phyloP scores from a whole-genome alignment of 2,329 filamentous ascomycete genomes.

The Setomelanomma holmii region DNA sequence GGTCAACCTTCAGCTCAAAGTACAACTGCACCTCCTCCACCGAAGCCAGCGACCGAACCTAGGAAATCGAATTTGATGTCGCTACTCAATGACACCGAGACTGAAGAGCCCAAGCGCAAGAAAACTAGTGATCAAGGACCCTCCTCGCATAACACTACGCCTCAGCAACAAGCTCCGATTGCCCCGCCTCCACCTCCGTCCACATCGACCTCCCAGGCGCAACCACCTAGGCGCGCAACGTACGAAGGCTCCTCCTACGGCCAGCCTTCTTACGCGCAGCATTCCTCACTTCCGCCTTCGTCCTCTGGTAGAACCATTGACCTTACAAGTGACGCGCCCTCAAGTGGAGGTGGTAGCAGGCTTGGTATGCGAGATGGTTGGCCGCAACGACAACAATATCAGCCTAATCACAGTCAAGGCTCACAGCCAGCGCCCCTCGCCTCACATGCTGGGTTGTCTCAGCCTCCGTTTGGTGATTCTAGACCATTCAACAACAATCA shows the following conservation, averaged over 20 bases:
- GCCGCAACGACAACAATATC: conserved; percentile 37
- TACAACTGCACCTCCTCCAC: conserved; percentile 21
- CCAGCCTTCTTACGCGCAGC: conserved; percentile 37
- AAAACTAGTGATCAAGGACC: conserved; percentile 42
- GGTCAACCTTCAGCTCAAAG: conserved; percentile 26
- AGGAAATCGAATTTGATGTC: conserved; percentile 49
- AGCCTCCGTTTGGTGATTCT: conserved; percentile 30
- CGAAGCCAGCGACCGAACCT: conserved; percentile 41
- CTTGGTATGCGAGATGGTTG: conserved; percentile 36
- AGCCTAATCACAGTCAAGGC: conserved; percentile 34
- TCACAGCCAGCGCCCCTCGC: conserved; percentile 32
- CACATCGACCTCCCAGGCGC: conserved; percentile 25
- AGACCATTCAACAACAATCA: conserved; percentile 31
- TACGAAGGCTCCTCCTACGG: conserved; percentile 39
- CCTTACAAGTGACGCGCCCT: conserved; percentile 37
- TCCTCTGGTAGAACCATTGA: conserved; percentile 38
- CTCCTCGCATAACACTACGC: conserved; percentile 44
- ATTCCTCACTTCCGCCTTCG: conserved; percentile 28
- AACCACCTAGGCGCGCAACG: conserved; percentile 32
- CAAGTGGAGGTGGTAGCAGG: conserved; percentile 16
- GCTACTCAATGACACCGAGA: conserved; percentile 48
- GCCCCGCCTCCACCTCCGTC: conserved; percentile 42
- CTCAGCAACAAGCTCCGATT: conserved; percentile 42
- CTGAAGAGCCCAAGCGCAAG: conserved; percentile 44
- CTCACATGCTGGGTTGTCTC: conserved; percentile 35